phyloP scores from a whole-genome alignment of 1,284 basidiomycete genomes.

The Nidula niveotomentosa region DNA sequence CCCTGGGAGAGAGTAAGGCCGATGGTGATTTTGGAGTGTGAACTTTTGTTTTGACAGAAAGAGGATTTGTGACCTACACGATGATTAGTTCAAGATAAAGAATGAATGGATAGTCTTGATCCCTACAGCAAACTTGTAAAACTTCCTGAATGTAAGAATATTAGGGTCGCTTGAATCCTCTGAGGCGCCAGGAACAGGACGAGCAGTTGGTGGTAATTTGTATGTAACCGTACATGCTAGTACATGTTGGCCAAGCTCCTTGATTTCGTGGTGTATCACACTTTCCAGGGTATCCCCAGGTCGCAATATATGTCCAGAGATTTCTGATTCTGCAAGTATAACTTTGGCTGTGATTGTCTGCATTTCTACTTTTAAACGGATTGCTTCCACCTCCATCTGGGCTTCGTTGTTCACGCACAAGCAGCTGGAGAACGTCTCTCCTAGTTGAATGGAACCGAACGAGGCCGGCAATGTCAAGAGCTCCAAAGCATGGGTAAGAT shows the following conservation, averaged over 20 bases:
- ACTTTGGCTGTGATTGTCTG: conserved; percentile 71
- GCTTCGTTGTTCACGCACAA: conserved; percentile 80
- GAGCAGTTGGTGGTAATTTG: conserved; percentile 55
- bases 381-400: conserved; percentile 55
- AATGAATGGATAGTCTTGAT: conserved; percentile 1
- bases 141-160: conserved; percentile 78
- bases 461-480: conserved; percentile 74
- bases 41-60: conserved; percentile 90
- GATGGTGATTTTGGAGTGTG: conserved; percentile 73
- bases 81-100: conserved; percentile 5
- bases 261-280: conserved; percentile 76
- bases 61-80: conserved; percentile 77
- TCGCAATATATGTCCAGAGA: conserved; percentile 39
- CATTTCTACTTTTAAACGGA: conserved; percentile 69
- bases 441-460: conserved; percentile 79
- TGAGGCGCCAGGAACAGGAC: conserved; percentile 40
- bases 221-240: conserved; percentile 76
- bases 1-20: conserved; percentile 55
- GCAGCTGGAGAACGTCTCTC: conserved; percentile 79
- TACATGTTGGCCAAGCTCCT: conserved; percentile 83
- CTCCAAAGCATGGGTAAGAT: conserved; percentile 70
- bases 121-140: conserved; percentile 86
- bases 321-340: conserved; percentile 62
- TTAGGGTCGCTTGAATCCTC: conserved; percentile 55
- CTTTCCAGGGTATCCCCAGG: conserved; percentile 63